Percentiles rank a stretch among this genome's conserved stretches.
phyloP scores from a whole-genome alignment of 116 monocot genomes.

The Dioscorea cayenensis region DNA sequence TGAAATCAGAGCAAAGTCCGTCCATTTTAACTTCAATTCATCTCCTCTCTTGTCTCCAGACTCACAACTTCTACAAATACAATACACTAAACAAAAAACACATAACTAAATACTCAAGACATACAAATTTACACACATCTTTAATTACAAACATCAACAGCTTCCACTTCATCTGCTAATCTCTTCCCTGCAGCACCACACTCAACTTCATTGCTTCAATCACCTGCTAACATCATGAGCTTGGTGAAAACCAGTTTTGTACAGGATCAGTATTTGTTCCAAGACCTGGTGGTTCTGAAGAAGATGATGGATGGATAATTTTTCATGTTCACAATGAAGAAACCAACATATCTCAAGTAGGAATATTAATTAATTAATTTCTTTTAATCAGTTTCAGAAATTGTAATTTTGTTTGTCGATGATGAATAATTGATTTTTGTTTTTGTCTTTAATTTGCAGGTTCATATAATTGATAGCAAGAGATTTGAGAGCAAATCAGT shows the following conservation, averaged over 20 bases:
- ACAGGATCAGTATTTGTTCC: slow-evolving; percentile 50
- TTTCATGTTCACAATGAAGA: slow-evolving; percentile 38
- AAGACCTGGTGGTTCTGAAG: slow-evolving; percentile 16
- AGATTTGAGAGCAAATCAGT: background rate
- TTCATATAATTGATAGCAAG: background rate
- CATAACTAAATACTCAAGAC: too few species aligned
- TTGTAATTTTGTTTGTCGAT: background rate
- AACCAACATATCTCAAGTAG: slow-evolving; percentile 39
- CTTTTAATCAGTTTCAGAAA: background rate
- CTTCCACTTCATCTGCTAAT: too few species aligned
- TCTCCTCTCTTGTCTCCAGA: too few species aligned
- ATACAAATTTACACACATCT: too few species aligned
- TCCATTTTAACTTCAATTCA: too few species aligned
- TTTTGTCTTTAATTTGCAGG: background rate
- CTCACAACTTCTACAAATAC: too few species aligned
- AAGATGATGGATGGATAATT: slow-evolving; percentile 57
- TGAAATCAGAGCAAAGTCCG: too few species aligned
- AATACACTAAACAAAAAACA: too few species aligned
- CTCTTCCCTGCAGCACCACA: too few species aligned
- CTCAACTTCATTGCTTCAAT: too few species aligned
- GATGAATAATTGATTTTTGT: background rate
- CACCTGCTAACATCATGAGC: slow-evolving; percentile 17
- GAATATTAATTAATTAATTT: background rate
- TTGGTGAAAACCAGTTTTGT: slow-evolving; percentile 31
- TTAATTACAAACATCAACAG: too few species aligned